Conservation (phyloP, 495 filamentous ascomycete species). For the Aspergillus sparsus region DNA sequence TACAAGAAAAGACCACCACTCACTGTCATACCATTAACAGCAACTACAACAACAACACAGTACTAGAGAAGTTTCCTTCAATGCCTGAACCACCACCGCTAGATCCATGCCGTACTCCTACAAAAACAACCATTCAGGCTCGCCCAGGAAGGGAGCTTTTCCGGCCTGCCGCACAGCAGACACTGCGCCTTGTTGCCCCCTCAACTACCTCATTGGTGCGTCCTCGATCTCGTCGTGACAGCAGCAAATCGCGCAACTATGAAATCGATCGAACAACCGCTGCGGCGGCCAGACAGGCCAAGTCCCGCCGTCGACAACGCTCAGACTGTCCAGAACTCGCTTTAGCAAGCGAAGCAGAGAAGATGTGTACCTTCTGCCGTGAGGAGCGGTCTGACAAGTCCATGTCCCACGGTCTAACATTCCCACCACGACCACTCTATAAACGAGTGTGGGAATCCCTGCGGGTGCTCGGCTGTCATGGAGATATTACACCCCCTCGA, state of each 20-base stretch:
- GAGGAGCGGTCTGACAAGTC: constrained; percentile 38
- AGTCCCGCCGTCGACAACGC: constrained; percentile 40
- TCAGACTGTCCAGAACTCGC: constrained; percentile 32
- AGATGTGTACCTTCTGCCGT: constrained; percentile 38
- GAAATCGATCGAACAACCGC: constrained; percentile 44
- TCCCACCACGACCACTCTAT: constrained; percentile 28
- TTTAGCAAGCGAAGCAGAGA: constrained; percentile 24
- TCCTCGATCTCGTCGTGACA: constrained; percentile 35
- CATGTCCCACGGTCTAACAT: constrained; percentile 25
- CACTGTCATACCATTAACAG: not conserved
- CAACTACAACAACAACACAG: constrained; percentile 23
- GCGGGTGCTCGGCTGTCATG: constrained; percentile 31
- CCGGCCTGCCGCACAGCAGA: constrained; percentile 33
- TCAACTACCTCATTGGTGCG: constrained; percentile 42
- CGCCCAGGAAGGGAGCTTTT: constrained; percentile 35
- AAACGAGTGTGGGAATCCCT: constrained; percentile 37
- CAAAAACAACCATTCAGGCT: constrained; percentile 20
- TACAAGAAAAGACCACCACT: constrained; percentile 24
- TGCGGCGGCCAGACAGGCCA: constrained; percentile 44
- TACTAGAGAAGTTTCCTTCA: constrained; percentile 37
- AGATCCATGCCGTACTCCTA: constrained; percentile 9
- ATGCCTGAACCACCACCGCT: constrained; percentile 31
- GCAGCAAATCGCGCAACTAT: constrained; percentile 25
- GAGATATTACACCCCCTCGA: constrained; percentile 20
- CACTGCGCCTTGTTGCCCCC: constrained; percentile 42